Evolutionary conservation across 2,329 filamentous ascomycete genomes (phyloP).

Genomic region (Eutypella sp.): DNA sequence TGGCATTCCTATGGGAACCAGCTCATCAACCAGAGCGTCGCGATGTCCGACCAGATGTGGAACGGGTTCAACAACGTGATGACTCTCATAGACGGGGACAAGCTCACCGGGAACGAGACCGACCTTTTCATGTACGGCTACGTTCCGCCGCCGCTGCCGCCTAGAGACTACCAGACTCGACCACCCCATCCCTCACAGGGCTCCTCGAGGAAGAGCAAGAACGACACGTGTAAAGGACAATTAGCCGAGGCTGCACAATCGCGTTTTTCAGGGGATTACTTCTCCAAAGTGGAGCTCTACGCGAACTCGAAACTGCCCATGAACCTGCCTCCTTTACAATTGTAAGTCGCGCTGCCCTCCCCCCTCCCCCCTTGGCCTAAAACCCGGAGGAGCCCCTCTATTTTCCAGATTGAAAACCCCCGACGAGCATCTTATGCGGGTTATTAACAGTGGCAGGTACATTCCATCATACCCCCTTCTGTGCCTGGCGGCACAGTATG

Average conservation of each 20-base stretch:
- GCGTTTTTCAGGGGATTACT: conserved; percentile 51
- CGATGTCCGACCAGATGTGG: conserved; percentile 55
- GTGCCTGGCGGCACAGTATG: conserved; percentile 74
- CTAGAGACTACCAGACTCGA: conserved; percentile 6
- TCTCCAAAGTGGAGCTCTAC: conserved; percentile 74
- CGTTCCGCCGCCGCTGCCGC: conserved; percentile 8
- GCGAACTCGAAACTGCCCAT: conserved; percentile 69
- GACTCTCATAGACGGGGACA: conserved; percentile 65
- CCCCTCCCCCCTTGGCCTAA: neutral
- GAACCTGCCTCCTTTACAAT: conserved; percentile 60
- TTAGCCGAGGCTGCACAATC: conserved; percentile 28
- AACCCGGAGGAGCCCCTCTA: too few relatives aligned
- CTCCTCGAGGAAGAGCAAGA: conserved; percentile 24
- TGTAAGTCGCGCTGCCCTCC: too few relatives aligned
- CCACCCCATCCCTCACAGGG: conserved; percentile 11
- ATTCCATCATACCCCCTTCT: conserved; percentile 72
- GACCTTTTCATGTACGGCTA: conserved; percentile 44
- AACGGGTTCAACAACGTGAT: conserved; percentile 63
- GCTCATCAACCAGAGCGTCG: conserved; percentile 40
- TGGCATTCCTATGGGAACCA: conserved; percentile 40
- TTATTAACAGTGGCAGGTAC: conserved; percentile 43
- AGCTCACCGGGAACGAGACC: conserved; percentile 46
- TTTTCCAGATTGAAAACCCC: neutral
- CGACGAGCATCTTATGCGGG: neutral
- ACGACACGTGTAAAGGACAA: conserved; percentile 32